phyloP scores from a whole-genome alignment of 2,329 filamentous ascomycete species.

The Penicillium freii region DNA sequence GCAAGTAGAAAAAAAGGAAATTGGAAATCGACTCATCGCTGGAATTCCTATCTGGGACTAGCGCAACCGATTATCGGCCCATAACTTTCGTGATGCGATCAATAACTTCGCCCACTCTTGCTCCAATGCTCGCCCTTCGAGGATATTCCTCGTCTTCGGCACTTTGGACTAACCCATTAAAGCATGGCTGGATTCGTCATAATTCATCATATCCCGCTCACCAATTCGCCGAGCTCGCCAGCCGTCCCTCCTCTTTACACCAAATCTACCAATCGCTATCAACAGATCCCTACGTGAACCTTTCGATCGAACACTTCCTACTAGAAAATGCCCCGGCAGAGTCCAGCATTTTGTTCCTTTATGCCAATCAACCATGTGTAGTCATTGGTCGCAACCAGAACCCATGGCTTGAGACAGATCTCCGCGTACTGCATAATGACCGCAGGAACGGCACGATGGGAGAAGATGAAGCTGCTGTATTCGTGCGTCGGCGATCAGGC shows the following conservation, averaged over 20 bases:
- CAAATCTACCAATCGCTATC: slow-evolving; percentile 72
- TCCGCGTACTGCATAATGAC: slow-evolving; percentile 57
- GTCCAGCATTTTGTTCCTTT: slow-evolving; percentile 79
- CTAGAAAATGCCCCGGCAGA: slow-evolving; percentile 69
- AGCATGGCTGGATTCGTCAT: slow-evolving; percentile 17
- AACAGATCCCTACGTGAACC: slow-evolving; percentile 78
- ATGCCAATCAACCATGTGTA: slow-evolving; percentile 81
- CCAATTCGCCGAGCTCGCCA: slow-evolving; percentile 36
- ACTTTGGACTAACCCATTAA: slow-evolving; percentile 11
- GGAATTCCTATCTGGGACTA: slow-evolving; percentile 26
- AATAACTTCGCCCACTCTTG: slow-evolving; percentile 2
- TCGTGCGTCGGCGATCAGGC: slow-evolving; percentile 82
- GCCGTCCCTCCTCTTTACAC: slow-evolving; percentile 35
- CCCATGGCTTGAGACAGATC: slow-evolving; percentile 88
- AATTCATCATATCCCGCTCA: slow-evolving; percentile 33
- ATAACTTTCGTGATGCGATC: background rate
- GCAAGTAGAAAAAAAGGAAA: slow-evolving; percentile 2
- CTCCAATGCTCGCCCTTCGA: slow-evolving; percentile 29
- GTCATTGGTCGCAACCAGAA: slow-evolving; percentile 97
- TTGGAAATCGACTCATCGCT: slow-evolving; percentile 25
- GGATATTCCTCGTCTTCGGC: background rate
- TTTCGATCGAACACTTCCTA: slow-evolving; percentile 89
- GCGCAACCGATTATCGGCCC: slow-evolving; percentile 29
- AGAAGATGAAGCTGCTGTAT: slow-evolving; percentile 46
- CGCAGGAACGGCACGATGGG: slow-evolving; percentile 18